Conservation (phyloP, 352 stramenopile genomes). For the Phytophthora fragariae region DNA sequence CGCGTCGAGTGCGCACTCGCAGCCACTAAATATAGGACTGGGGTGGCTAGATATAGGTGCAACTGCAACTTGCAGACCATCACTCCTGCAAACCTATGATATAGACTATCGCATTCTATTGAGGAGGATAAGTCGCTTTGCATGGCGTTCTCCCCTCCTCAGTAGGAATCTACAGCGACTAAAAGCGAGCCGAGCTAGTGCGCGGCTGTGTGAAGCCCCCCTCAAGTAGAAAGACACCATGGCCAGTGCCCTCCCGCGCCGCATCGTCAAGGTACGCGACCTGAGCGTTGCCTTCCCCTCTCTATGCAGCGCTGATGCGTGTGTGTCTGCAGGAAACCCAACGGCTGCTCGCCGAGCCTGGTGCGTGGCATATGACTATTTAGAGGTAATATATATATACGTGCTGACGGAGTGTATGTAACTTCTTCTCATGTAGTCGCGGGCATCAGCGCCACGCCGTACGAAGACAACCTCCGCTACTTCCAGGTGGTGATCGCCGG, state of each 20-base stretch:
- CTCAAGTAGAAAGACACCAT: slow-evolving; percentile 36
- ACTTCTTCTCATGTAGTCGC: slow-evolving; percentile 62
- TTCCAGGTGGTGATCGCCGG: slow-evolving; percentile 98
- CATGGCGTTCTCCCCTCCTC: slow-evolving; percentile 14
- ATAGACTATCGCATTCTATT: slow-evolving; percentile 7
- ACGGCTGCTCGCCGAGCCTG: slow-evolving; percentile 94
- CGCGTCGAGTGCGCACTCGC: not conserved
- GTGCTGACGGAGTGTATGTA: not conserved
- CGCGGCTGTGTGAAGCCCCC: slow-evolving; percentile 1
- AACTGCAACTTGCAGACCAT: slow-evolving; percentile 30
- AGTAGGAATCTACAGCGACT: slow-evolving; percentile 27
- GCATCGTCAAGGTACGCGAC: slow-evolving; percentile 73
- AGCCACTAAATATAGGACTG: slow-evolving; percentile 18
- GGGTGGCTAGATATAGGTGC: slow-evolving; percentile 8
- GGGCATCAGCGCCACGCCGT: slow-evolving; percentile 97
- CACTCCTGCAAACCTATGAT: slow-evolving; percentile 16
- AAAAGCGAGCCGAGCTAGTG: slow-evolving; percentile 4
- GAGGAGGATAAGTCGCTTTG: slow-evolving; percentile 1
- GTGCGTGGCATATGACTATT: slow-evolving; percentile 35
- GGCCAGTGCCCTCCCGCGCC: slow-evolving; percentile 69
- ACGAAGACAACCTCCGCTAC: slow-evolving; percentile 98
- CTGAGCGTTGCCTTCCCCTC: not conserved
- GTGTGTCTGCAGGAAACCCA: slow-evolving; percentile 89
- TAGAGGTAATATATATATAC: not conserved
- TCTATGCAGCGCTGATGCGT: not conserved